Percentiles rank a stretch among this genome's conserved stretches.
Evolutionary conservation across 441 rosid species (phyloP).

Genomic region (Gossypium laxum): DNA sequence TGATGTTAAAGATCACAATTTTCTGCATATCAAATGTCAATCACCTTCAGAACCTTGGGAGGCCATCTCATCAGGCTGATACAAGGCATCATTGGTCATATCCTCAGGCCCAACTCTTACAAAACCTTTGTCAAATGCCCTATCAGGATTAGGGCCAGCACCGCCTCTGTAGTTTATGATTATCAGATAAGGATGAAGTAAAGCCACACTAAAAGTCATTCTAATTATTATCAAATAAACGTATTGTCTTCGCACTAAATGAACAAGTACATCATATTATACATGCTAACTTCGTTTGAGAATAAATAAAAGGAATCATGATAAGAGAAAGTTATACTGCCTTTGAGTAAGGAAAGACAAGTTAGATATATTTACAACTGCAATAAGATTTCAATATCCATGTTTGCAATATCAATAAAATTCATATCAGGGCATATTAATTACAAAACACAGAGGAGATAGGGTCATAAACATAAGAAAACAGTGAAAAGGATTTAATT

Average conservation of each 20-base stretch:
- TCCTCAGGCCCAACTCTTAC: conserved; percentile 20
- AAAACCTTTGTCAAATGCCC: conserved; percentile 21
- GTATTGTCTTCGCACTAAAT: background rate
- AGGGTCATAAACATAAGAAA: background rate
- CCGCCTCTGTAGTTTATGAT: conserved; percentile 21
- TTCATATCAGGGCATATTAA: background rate
- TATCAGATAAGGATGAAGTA: background rate
- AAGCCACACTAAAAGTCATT: background rate
- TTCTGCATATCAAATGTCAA: conserved; percentile 9
- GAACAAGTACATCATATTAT: background rate
- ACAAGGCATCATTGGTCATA: conserved; percentile 19
- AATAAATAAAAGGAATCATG: background rate
- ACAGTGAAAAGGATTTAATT: background rate
- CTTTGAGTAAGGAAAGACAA: conserved; percentile 1
- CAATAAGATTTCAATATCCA: background rate
- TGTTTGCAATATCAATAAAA: background rate
- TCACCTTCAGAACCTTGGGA: conserved; percentile 43
- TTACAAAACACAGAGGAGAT: background rate
- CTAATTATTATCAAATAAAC: background rate
- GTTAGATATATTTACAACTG: background rate
- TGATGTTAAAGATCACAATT: conserved; percentile 12
- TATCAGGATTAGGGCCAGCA: conserved; percentile 21
- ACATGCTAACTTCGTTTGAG: background rate
- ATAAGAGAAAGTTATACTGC: background rate
- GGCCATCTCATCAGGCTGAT: conserved; percentile 29